Evolutionary conservation across 1,284 basidiomycete genomes (phyloP), one percentile per base, ranked within the genome.

Genomic region (Trichosporon sp.): DNA sequence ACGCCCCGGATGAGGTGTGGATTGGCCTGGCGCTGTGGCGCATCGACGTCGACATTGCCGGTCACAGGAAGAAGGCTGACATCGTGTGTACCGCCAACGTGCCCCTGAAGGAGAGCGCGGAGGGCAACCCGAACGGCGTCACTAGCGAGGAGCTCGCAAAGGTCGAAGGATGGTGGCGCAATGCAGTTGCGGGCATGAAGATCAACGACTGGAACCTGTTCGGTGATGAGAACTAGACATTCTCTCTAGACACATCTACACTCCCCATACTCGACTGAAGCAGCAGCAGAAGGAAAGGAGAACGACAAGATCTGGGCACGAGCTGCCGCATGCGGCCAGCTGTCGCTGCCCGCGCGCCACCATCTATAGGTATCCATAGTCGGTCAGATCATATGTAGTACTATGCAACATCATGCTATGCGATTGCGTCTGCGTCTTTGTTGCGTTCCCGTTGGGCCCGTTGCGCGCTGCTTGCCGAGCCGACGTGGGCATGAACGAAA

Each of bases 81-180:
- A 80, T 96, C 21, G 91, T 96, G 46, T 86, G 92, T 74, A 90
- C 91, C 21, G 91, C 91, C 80, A 97, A 95, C 81, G 87, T 92
- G 31, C 86, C 76, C 81, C 31, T 63, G 14, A 32, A 35, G 31
- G 59, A 63, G 59, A 81, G 68, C 75, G 76, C 74, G 6, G 78
- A 76, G 4, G 82, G 78, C 21, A 70, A 76, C 26, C 59, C 59
- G 31, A 37, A 63, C 31, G 59, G 59, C 16, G 59, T 59, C 10
- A 12, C 59, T 1, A 63, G 59, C 59, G 75, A 75, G 65, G 79
- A 79, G 66, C 72, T 73, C 68, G 74, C 74, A 16, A 74, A 70
- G 26, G 87, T 87, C 21, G 83, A 86, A 74, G 19, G 38, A 10
- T 71, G 70, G 70, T 71, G 67, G 63, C 40, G 12, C 16, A 59